phyloP scores from a whole-genome alignment of 202 grass and related monocot genomes.

The Schoenoplectus triqueter region DNA sequence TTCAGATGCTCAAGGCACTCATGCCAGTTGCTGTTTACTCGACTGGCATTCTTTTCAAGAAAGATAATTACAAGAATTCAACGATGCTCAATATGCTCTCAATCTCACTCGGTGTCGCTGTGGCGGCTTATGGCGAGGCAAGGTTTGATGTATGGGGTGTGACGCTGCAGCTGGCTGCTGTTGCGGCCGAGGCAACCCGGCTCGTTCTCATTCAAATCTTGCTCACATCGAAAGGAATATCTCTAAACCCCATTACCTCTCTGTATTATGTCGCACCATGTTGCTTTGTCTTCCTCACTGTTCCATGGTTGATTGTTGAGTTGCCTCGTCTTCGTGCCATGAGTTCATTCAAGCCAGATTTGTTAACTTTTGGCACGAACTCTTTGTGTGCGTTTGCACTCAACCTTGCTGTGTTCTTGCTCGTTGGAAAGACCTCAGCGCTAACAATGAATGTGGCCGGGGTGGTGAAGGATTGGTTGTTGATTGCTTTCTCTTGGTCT shows the following conservation, averaged over 20 bases:
- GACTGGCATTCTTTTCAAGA: constrained; percentile 60
- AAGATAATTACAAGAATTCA: constrained; percentile 53
- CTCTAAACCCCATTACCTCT: constrained; percentile 86
- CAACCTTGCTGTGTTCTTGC: constrained; percentile 89
- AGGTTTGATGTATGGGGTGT: constrained; percentile 69
- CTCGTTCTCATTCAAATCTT: constrained; percentile 97
- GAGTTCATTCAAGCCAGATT: constrained; percentile 44
- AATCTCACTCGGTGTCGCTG: constrained; percentile 75
- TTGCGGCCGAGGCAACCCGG: constrained; percentile 74
- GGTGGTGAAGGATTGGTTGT: constrained; percentile 83
- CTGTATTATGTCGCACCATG: constrained; percentile 93
- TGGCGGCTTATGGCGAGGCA: constrained; percentile 81
- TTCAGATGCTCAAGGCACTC: constrained; percentile 99
- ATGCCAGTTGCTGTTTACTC: constrained; percentile 58
- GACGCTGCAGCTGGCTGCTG: constrained; percentile 71
- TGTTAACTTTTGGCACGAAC: constrained; percentile 69
- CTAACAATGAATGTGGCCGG: constrained; percentile 95
- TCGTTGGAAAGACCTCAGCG: constrained; percentile 93
- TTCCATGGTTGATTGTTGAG: constrained; percentile 79
- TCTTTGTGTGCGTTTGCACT: constrained; percentile 89
- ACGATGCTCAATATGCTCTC: constrained; percentile 90
- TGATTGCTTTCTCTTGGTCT: constrained; percentile 78
- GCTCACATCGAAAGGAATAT: constrained; percentile 71
- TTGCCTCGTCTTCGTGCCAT: constrained; percentile 57
- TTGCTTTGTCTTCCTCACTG: constrained; percentile 67